Evolutionary conservation across 2,329 filamentous ascomycete genomes (phyloP).

Genomic region (Arachnopeziza araneosa): DNA sequence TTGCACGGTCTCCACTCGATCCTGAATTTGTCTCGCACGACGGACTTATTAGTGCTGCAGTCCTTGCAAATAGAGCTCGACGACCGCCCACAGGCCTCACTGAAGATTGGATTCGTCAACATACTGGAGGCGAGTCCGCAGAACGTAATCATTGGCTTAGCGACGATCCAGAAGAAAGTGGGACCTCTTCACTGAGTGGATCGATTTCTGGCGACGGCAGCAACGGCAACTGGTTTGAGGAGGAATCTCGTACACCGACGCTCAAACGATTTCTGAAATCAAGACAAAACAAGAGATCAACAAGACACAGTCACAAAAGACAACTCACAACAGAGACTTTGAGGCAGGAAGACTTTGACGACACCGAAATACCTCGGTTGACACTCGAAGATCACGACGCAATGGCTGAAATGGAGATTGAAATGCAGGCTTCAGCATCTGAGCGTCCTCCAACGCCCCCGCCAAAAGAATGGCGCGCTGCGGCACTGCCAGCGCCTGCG

Average conservation of each 20-base stretch:
- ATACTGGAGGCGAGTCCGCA: constrained; percentile 63
- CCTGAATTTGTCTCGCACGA: constrained; percentile 33
- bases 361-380: constrained; percentile 7
- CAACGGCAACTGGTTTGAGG: constrained; percentile 44
- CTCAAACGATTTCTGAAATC: constrained; percentile 25
- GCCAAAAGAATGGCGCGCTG: constrained; percentile 23
- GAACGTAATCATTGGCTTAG: constrained; percentile 80
- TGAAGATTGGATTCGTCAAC: constrained; percentile 81
- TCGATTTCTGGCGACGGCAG: constrained; percentile 47
- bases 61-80: constrained; percentile 58
- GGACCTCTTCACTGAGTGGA: constrained; percentile 69
- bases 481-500: constrained; percentile 12
- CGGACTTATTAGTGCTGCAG: constrained; percentile 42
- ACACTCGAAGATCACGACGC: not conserved
- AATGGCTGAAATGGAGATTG: constrained; percentile 19
- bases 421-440: constrained; percentile 19
- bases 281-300: constrained; percentile 14
- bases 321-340: constrained; percentile 31
- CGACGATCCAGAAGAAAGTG: constrained; percentile 63
- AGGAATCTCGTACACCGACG: constrained; percentile 31
- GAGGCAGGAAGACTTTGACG: constrained; percentile 27
- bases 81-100: constrained; percentile 60
- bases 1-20: constrained; percentile 31
- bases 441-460: constrained; percentile 37
- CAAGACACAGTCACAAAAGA: constrained; percentile 27